Base-by-base conservation (phyloP, 768 basidiomycete species). In the Psilocybe cyanescens region DNA sequence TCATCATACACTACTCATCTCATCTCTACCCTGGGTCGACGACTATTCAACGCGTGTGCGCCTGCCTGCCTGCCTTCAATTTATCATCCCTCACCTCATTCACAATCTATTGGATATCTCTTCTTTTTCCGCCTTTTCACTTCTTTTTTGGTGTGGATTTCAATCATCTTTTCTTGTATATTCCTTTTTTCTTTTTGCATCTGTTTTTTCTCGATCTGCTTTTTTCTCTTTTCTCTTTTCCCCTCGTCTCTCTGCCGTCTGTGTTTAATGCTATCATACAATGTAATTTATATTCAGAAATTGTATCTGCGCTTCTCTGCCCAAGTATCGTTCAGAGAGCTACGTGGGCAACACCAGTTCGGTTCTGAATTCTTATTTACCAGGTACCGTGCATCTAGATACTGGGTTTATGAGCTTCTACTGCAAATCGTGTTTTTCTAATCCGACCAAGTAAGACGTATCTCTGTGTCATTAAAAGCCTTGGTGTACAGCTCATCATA, bases 251-350 rank as follows among this genome's bases (percentile, higher is more conserved):
- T 49, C 19, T 49, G 47, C 30, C 14, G 56, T 57, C 46, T 14
- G 30, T 57, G 56, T 57, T 37, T 24, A 31, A 31, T 24, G 51
- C 51, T 53, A 17, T 53, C 30, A 14, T 57, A 12, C 31, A n/a
- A 17, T 57, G 46, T 48, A 48, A 57, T 57, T 57, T 48, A 48
- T 46, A 55, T 55, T 14, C 4, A 11, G 47, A 14, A 57, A 33
- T 17, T 57, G n/a, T 53, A 17, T 37, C 31, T 51, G 51, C 24
- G 2, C 24, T 24, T 24, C 24, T 24, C 24, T 24, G 24, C 24
- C 24, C 24, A 24, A 24, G 24, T 2, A 24, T 24, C 2, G 24
- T 24, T 24, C 24, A 24, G 24, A 24, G 24, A 24, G 24, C 24
- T 24, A 24, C 24, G 24, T 24, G 24, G 24, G 24, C 24, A 24